Conservation (phyloP, 345 rosid genomes). For the Gossypium anomalum region DNA sequence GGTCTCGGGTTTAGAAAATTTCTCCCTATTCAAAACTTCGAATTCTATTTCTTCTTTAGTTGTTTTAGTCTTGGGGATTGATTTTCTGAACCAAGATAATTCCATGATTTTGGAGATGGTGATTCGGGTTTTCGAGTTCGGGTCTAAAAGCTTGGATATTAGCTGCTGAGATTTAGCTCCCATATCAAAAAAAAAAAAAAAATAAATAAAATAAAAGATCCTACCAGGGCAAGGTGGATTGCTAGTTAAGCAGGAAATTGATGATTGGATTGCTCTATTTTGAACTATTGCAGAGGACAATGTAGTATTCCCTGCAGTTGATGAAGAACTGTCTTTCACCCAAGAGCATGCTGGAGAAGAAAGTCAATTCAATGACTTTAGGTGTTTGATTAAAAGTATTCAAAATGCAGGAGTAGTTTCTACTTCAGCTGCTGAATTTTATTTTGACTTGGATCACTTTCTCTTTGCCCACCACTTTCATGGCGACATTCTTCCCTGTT, state of each 20-base stretch:
- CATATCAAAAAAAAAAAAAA: not conserved
- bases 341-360: conserved; percentile 85
- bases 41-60: conserved; percentile 31
- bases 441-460: conserved; percentile 63
- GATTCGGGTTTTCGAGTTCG: conserved; percentile 56
- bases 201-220: too few species aligned
- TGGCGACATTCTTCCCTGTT: conserved; percentile 62
- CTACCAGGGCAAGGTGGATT: not conserved
- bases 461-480: conserved; percentile 84
- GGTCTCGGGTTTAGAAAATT: conserved; percentile 44
- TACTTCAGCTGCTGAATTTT: conserved; percentile 63
- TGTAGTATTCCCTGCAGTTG: conserved; percentile 85
- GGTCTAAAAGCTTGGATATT: conserved; percentile 73
- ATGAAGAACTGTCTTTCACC: conserved; percentile 63
- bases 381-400: conserved; percentile 71
- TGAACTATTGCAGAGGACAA: conserved; percentile 79
- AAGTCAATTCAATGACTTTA: conserved; percentile 65
- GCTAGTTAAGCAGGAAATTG: not conserved
- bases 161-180: conserved; percentile 38
- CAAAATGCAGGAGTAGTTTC: conserved; percentile 68
- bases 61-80: conserved; percentile 24
- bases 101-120: conserved; percentile 15
- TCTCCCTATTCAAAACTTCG: conserved; percentile 25
- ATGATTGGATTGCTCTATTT: conserved; percentile 4
- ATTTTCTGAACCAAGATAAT: conserved; percentile 58